A percentile compares a stretch with the other conserved stretches of the same genome.
phyloP scores from a whole-genome alignment of 2,329 filamentous ascomycete genomes.

The Mycosphaerella sp. region DNA sequence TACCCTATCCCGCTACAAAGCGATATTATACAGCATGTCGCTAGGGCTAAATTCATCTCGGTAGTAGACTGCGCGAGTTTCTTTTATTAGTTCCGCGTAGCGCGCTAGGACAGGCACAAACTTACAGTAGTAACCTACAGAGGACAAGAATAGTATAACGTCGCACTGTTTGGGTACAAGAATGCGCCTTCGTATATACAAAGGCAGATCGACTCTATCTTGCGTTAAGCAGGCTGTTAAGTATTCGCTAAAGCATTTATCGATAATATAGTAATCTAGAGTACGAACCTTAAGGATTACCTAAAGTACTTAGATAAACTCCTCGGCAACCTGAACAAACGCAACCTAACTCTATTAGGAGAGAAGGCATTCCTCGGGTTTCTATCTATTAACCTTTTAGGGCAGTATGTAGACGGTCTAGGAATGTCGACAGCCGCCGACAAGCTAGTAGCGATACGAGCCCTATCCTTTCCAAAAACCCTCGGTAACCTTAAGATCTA shows the following conservation, averaged over 20 bases:
- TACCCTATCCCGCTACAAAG: constrained; percentile 1
- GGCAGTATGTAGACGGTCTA: not conserved
- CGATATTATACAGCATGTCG: not conserved
- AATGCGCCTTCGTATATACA: not conserved
- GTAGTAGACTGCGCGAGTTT: not conserved
- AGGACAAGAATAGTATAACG: not conserved
- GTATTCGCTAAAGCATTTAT: not conserved
- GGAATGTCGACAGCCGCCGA: not conserved
- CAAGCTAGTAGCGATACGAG: not conserved
- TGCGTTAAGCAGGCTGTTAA: not conserved
- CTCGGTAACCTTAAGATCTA: not conserved
- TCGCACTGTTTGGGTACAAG: not conserved
- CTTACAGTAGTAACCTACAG: not conserved
- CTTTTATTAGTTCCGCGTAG: not conserved
- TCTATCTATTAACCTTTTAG: not conserved
- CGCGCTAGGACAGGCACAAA: not conserved
- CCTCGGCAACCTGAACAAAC: not conserved
- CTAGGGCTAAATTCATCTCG: not conserved
- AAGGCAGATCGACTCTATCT: not conserved
- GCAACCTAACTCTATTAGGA: not conserved
- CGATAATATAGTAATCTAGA: constrained; percentile 1
- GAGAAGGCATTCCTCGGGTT: not conserved
- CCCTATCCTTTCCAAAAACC: not conserved
- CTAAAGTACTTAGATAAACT: not conserved
- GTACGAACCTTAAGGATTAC: not conserved